phyloP scores from a whole-genome alignment of 768 basidiomycete species.

The Lentinula boryana region DNA sequence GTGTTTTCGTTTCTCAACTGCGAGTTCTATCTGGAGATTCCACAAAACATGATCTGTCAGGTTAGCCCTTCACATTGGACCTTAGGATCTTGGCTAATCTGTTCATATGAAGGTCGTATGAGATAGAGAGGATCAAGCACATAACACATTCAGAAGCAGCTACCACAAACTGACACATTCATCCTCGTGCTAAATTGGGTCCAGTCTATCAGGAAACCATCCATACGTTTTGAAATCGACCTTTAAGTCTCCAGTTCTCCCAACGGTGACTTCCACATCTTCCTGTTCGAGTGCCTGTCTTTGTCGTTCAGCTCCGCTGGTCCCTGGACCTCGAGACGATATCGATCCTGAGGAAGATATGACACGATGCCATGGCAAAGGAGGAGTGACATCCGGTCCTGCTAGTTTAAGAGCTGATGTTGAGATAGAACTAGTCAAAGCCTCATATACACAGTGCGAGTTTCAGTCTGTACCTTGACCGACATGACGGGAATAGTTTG shows the following conservation, averaged over 20 bases:
- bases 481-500: slow-evolving; percentile 71
- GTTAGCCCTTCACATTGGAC: too few relatives aligned
- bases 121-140: too few relatives aligned
- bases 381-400: slow-evolving; percentile 48
- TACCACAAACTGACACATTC: not conserved
- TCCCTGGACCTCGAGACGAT: slow-evolving; percentile 81
- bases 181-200: slow-evolving; percentile 10
- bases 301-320: slow-evolving; percentile 71
- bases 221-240: slow-evolving; percentile 55
- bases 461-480: slow-evolving; percentile 56
- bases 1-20: too few relatives aligned
- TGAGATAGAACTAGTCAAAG: too few relatives aligned
- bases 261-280: slow-evolving; percentile 67
- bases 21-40: too few relatives aligned
- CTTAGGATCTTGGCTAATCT: too few relatives aligned
- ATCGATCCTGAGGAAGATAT: slow-evolving; percentile 64
- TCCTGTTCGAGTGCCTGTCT: slow-evolving; percentile 72
- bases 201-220: slow-evolving; percentile 53
- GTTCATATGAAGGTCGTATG: too few relatives aligned
- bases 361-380: slow-evolving; percentile 81
- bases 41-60: too few relatives aligned
- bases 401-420: slow-evolving; percentile 73
- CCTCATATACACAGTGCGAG: too few relatives aligned
- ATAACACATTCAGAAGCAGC: too few relatives aligned
- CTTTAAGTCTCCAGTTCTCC: slow-evolving; percentile 49